A percentile compares a stretch with the other conserved stretches of the same genome.
phyloP scores from a whole-genome alignment of 2,329 filamentous ascomycete species.

The Colletotrichum destructivum region DNA sequence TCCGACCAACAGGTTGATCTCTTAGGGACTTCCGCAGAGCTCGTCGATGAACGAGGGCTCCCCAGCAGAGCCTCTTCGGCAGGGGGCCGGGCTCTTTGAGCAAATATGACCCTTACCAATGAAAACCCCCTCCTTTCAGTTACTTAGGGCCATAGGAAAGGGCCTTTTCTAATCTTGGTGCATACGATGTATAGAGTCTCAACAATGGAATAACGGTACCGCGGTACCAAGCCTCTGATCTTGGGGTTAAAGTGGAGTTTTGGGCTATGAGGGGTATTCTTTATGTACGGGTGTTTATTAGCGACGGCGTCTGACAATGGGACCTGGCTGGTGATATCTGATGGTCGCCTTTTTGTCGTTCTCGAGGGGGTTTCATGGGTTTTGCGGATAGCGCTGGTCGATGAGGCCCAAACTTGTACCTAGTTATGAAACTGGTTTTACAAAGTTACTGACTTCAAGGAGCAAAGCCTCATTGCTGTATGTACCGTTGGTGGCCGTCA shows the following conservation, averaged over 20 bases:
- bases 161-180: not conserved
- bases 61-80: slow-evolving; percentile 37
- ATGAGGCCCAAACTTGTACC: slow-evolving; percentile 12
- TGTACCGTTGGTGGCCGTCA: not conserved
- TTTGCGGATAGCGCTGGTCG: not conserved
- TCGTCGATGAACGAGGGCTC: slow-evolving; percentile 60
- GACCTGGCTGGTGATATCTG: slow-evolving; percentile 38
- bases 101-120: not conserved
- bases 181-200: slow-evolving; percentile 34
- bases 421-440: slow-evolving; percentile 21
- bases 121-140: not conserved
- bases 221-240: slow-evolving; percentile 3
- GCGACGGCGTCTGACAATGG: slow-evolving; percentile 40
- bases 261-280: slow-evolving; percentile 4
- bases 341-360: slow-evolving; percentile 3
- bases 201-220: slow-evolving; percentile 1
- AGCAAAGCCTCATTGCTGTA: not conserved
- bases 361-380: not conserved
- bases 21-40: slow-evolving; percentile 69
- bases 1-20: slow-evolving; percentile 60
- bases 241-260: slow-evolving; percentile 27
- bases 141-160: not conserved
- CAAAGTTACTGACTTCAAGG: slow-evolving; percentile 12
- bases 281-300: slow-evolving; percentile 26
- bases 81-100: slow-evolving; percentile 27